These are phyloP conservation scores for Termitomyces sp. DNA, from an alignment of 768 basidiomycete species.

Conservation along the genomic window DNA sequence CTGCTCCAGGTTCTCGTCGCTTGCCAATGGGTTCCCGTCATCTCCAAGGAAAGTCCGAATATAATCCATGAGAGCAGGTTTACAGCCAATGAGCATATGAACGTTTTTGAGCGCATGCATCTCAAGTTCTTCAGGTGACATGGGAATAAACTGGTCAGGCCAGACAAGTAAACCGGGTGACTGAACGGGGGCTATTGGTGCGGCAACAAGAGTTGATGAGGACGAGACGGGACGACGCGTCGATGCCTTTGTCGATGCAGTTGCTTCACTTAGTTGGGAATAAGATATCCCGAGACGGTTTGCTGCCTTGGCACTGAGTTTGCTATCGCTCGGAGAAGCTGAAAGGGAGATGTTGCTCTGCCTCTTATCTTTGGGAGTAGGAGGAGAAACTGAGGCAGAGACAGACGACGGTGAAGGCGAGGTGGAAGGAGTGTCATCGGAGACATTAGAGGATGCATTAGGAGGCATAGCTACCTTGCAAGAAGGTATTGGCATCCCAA, in stretches of 20 bases:
- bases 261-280: slow-evolving; percentile 23
- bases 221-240: slow-evolving; percentile 16
- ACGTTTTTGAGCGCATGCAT: slow-evolving; percentile 72
- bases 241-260: slow-evolving; percentile 21
- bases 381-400: not conserved
- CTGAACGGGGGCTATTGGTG: slow-evolving; percentile 30
- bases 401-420: not conserved
- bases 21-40: slow-evolving; percentile 28
- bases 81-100: slow-evolving; percentile 59
- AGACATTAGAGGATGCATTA: not conserved
- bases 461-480: not conserved
- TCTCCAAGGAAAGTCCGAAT: slow-evolving; percentile 34
- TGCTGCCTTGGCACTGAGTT: slow-evolving; percentile 35
- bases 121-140: slow-evolving; percentile 57
- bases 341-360: not conserved
- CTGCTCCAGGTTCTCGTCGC: slow-evolving; percentile 33
- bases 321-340: slow-evolving; percentile 7
- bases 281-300: slow-evolving; percentile 34
- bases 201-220: slow-evolving; percentile 14
- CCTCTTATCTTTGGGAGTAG: not conserved
- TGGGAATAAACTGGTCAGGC: slow-evolving; percentile 55
- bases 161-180: slow-evolving; percentile 60
- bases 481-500: not conserved
- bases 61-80: slow-evolving; percentile 50
- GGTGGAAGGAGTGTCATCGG: not conserved